These are phyloP conservation scores for Cicer pinnatifidum DNA, from an alignment of 306 rosid species.

Conservation along the genomic window DNA sequence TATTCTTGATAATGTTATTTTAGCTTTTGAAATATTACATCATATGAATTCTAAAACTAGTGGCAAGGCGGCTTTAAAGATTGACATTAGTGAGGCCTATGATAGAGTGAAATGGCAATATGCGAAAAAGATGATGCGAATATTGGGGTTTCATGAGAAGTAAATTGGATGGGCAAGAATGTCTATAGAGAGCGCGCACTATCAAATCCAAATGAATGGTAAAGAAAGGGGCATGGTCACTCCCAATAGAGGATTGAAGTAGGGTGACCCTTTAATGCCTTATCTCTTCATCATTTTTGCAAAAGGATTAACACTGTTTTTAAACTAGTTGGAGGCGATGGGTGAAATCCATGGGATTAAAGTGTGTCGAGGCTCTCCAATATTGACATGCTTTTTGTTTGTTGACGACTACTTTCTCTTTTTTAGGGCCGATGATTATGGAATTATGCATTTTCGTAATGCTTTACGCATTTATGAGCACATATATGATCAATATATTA, in stretches of 20 bases:
- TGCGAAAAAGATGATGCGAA: background rate
- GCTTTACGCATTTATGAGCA: background rate
- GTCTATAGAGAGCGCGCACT: background rate
- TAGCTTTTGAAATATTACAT: no score
- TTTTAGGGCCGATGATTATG: background rate
- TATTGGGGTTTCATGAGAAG: background rate
- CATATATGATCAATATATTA: background rate
- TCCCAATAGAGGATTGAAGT: background rate
- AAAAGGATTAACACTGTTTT: background rate
- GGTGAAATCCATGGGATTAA: background rate
- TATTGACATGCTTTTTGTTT: background rate
- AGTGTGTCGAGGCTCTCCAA: background rate
- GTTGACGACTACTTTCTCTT: background rate
- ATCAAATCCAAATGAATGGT: no score
- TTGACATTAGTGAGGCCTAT: background rate
- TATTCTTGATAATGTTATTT: no score
- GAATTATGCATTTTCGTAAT: no score
- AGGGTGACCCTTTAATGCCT: background rate
- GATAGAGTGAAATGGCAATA: background rate
- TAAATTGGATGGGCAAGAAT: no score
- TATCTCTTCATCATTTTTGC: background rate
- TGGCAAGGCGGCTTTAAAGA: slow-evolving; percentile 1
- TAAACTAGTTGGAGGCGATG: background rate
- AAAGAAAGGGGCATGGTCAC: no score
- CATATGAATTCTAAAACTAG: no score